Percentiles rank a stretch among this genome's conserved stretches.
phyloP scores from a whole-genome alignment of 1,284 basidiomycete species.

The Coniferiporia sulphurascens region DNA sequence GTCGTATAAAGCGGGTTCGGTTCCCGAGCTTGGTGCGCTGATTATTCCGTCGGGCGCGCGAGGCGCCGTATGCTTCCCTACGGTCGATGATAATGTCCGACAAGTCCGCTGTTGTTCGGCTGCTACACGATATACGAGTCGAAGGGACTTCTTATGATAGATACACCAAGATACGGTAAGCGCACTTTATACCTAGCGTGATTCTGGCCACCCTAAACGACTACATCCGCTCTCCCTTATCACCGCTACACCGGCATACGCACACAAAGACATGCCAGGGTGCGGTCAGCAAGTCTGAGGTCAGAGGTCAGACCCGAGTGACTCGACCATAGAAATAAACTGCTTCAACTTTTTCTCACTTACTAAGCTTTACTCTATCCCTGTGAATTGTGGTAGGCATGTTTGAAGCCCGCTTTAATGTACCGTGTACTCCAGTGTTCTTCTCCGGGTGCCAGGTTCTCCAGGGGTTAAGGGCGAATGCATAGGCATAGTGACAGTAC shows the following conservation, averaged over 20 bases:
- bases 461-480: no score
- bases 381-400: no score
- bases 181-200: constrained; percentile 44
- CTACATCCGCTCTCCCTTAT: constrained; percentile 80
- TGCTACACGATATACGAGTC: constrained; percentile 83
- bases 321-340: no score
- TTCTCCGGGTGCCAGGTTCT: no score
- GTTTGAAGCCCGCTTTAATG: no score
- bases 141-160: constrained; percentile 88
- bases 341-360: no score
- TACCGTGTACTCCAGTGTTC: no score
- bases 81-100: constrained; percentile 83
- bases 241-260: constrained; percentile 43
- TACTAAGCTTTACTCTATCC: no score
- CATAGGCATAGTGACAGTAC: no score
- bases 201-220: constrained; percentile 95
- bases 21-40: constrained; percentile 51
- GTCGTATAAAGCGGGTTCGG: constrained; percentile 54
- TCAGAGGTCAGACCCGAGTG: no score
- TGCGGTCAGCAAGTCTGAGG: no score
- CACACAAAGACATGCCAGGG: constrained; percentile 62
- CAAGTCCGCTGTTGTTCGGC: constrained; percentile 37
- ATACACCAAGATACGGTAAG: constrained; percentile 37
- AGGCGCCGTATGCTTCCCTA: constrained; percentile 86
- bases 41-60: constrained; percentile 43